Percentiles rank a stretch among this genome's conserved stretches.
Evolutionary conservation across 73 alveolate genomes (phyloP).

Genomic region (Paramecium sonneborni): DNA sequence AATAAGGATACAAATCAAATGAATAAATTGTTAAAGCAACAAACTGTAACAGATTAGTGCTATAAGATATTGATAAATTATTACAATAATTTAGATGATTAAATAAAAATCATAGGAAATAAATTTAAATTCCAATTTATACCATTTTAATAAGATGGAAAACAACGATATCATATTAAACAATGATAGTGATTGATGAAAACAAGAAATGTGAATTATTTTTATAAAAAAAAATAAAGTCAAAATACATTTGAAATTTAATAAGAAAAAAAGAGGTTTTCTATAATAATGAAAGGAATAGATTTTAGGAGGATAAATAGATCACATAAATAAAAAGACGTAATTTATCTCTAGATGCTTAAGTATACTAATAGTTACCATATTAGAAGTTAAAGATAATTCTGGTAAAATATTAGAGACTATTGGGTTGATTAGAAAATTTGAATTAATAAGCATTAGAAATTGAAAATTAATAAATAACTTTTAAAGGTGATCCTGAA

Average conservation of each 20-base stretch:
- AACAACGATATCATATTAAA: neutral
- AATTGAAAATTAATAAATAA: neutral
- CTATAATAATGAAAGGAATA: neutral
- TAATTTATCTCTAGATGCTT: neutral
- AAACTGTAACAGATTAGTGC: neutral
- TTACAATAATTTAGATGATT: neutral
- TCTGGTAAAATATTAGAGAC: neutral
- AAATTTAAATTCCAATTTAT: neutral
- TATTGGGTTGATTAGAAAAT: neutral
- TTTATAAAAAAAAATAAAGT: neutral
- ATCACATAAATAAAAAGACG: neutral
- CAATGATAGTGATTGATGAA: neutral
- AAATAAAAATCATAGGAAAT: neutral
- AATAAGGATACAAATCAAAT: neutral
- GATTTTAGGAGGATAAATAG: neutral
- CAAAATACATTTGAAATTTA: neutral
- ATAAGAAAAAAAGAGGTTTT: neutral
- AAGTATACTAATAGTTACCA: neutral
- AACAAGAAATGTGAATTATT: neutral
- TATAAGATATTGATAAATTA: neutral
- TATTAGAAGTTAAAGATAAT: neutral
- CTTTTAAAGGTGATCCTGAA: slow-evolving; percentile 18
- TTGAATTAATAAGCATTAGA: neutral
- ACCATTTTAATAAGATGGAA: neutral
- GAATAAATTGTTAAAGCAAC: neutral